phyloP scores from a whole-genome alignment of 2,329 filamentous ascomycete genomes.

The Stenocarpella maydis region DNA sequence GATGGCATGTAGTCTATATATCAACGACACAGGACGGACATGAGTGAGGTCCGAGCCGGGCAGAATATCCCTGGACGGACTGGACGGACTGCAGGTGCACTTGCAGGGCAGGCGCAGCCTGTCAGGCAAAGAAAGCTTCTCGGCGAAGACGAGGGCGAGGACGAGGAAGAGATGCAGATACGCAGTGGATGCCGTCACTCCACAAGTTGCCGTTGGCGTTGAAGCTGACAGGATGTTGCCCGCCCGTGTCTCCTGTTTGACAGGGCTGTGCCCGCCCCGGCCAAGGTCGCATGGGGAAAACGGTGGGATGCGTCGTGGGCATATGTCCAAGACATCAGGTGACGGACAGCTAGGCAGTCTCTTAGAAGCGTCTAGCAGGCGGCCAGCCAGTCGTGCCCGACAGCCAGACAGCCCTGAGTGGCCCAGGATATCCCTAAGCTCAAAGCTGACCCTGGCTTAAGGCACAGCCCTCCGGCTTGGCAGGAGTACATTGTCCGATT shows the following conservation, averaged over 20 bases:
- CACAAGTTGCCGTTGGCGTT: not conserved
- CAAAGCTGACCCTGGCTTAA: not conserved
- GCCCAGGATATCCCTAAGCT: not conserved
- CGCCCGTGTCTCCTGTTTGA: not conserved
- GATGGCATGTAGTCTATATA: not conserved
- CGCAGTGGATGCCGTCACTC: not conserved
- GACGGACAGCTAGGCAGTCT: not conserved
- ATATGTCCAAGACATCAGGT: slow-evolving; percentile 1
- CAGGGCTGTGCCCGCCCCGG: not conserved
- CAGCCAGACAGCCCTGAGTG: not conserved
- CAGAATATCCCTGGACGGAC: not conserved
- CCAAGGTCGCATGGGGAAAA: not conserved
- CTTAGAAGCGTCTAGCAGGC: slow-evolving; percentile 12
- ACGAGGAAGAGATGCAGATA: not conserved
- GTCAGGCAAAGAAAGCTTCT: not conserved
- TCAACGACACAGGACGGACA: not conserved
- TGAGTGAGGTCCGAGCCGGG: not conserved
- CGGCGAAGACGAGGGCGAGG: not conserved
- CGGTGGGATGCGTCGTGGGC: not conserved
- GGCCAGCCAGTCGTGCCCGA: too few relatives aligned
- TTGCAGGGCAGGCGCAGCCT: not conserved
- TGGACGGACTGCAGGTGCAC: too few relatives aligned
- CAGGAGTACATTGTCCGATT: not conserved
- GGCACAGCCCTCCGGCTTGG: not conserved
- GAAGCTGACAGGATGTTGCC: not conserved